These are phyloP conservation scores for Pythium periplocum DNA, from an alignment of 352 stramenopile genomes.

Conservation along the genomic window DNA sequence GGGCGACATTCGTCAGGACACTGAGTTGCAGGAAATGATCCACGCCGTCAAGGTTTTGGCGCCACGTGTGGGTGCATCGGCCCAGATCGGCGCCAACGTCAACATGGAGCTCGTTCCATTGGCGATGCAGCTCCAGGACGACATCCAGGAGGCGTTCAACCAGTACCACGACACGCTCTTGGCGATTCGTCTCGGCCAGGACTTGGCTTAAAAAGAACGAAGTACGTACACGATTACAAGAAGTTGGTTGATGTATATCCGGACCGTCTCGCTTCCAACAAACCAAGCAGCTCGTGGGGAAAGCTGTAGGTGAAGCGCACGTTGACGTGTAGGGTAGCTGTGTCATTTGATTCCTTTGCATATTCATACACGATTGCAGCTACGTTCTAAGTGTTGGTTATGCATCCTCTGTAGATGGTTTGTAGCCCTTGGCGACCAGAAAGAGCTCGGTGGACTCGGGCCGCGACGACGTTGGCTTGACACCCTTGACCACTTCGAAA, in stretches of 20 bases:
- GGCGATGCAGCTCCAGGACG: conserved; percentile 87
- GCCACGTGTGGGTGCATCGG: conserved; percentile 73
- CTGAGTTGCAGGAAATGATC: conserved; percentile 88
- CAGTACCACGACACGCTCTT: conserved; percentile 89
- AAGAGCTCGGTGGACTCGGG: conserved; percentile 86
- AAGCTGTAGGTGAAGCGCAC: no score
- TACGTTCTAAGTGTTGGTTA: neutral
- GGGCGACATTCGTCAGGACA: conserved; percentile 84
- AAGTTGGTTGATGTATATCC: no score
- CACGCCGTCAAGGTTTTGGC: conserved; percentile 85
- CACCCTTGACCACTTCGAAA: conserved; percentile 68
- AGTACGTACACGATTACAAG: no score
- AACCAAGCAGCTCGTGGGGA: no score
- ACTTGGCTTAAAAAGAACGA: conserved; percentile 20
- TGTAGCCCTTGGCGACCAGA: conserved; percentile 70
- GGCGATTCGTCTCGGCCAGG: conserved; percentile 77
- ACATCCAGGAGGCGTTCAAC: conserved; percentile 89
- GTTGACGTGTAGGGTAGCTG: no score
- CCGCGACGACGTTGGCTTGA: conserved; percentile 77
- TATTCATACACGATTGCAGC: no score
- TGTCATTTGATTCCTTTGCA: no score
- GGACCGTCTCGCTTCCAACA: no score
- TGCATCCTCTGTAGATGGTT: conserved; percentile 4
- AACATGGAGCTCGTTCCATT: conserved; percentile 87
- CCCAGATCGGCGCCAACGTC: conserved; percentile 83